Evolutionary conservation across 225 moss, liverwort and hornwort species (phyloP).

Genomic region (Bryoerythrophyllum caledonicum): DNA sequence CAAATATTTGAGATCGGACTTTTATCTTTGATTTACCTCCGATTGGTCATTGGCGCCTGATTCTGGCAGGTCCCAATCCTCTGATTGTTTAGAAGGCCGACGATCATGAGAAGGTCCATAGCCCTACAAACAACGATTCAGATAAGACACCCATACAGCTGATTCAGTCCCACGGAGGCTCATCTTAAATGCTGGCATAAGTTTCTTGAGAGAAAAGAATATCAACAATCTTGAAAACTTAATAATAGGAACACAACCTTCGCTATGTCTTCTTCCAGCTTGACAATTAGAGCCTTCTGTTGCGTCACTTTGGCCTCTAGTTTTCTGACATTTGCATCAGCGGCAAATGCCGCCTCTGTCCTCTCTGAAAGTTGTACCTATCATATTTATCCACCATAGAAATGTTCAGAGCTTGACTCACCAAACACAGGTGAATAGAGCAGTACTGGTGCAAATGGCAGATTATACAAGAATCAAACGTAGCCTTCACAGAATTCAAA

Average conservation of each 20-base stretch:
- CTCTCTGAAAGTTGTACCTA: slow-evolving; percentile 89
- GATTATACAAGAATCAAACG: not conserved
- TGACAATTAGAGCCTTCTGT: slow-evolving; percentile 83
- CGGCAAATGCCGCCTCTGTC: slow-evolving; percentile 52
- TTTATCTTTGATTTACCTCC: slow-evolving; percentile 47
- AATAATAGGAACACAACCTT: slow-evolving; percentile 53
- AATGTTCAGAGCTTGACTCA: not conserved
- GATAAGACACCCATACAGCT: not conserved
- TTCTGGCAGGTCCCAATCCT: slow-evolving; percentile 92
- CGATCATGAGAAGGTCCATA: slow-evolving; percentile 79
- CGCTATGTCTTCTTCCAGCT: slow-evolving; percentile 93
- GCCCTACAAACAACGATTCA: slow-evolving; percentile 53
- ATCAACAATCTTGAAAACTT: slow-evolving; percentile 1
- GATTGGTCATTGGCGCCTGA: slow-evolving; percentile 68
- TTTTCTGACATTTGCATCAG: slow-evolving; percentile 63
- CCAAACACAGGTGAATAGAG: slow-evolving; percentile 3
- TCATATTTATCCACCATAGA: slow-evolving; percentile 18
- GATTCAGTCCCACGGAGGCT: not conserved
- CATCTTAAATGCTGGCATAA: not conserved
- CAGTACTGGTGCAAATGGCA: not conserved
- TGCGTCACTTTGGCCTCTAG: slow-evolving; percentile 66
- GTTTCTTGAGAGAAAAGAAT: slow-evolving; percentile 2
- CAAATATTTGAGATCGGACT: not conserved
- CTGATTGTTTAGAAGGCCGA: slow-evolving; percentile 53
- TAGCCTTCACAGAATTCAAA: not conserved